Conservation (phyloP, 495 filamentous ascomycete genomes). For the Darksidea phi region DNA sequence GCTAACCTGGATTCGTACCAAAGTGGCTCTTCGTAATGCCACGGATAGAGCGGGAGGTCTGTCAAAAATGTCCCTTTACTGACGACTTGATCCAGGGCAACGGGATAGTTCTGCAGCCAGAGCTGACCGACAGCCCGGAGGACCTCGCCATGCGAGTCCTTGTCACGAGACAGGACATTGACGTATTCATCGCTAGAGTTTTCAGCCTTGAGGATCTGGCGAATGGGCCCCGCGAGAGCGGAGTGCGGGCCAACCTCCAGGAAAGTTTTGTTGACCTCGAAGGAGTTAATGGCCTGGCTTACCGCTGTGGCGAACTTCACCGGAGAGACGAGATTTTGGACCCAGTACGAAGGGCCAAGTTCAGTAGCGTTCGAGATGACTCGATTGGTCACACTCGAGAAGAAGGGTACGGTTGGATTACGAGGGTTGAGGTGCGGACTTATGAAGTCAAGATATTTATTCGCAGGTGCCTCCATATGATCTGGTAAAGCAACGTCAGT, state of each 20-base stretch:
- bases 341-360: neutral
- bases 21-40: neutral
- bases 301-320: neutral
- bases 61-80: neutral
- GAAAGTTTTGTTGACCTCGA: too few relatives aligned
- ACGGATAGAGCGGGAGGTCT: neutral
- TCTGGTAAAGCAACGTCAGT: neutral
- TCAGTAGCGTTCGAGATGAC: neutral
- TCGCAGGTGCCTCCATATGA: neutral
- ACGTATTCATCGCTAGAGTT: neutral
- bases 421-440: too few relatives aligned
- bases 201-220: neutral
- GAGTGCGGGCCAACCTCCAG: slow-evolving; percentile 1
- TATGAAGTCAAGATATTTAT: too few relatives aligned
- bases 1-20: neutral
- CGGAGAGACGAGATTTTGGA: neutral
- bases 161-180: neutral
- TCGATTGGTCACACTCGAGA: neutral
- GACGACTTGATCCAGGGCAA: neutral
- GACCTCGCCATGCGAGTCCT: neutral
- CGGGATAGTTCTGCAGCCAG: neutral
- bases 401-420: neutral
- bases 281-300: neutral
- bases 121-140: neutral
- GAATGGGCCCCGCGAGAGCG: neutral